Conservation (phyloP, 371 early-diverging fungal genomes). For the Chytridium lagenaria region DNA sequence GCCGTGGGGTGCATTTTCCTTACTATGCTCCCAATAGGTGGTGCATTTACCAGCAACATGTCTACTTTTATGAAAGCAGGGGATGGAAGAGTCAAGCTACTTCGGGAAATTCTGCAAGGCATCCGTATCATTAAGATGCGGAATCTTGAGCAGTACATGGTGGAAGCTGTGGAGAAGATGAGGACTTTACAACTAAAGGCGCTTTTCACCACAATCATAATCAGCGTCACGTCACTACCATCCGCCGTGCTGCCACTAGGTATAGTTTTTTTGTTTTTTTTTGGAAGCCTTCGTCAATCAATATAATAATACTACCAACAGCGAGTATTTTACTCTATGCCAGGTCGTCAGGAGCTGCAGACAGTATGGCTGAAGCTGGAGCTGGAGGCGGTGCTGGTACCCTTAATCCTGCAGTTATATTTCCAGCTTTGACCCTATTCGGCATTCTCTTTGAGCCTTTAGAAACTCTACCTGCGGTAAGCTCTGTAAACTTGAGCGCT, state of each 20-base stretch:
- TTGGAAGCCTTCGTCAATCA: too few species aligned
- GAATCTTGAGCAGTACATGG: constrained; percentile 23
- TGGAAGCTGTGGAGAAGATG: background rate
- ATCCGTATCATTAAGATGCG: constrained; percentile 44
- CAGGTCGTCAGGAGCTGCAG: background rate
- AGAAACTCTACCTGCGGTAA: constrained; percentile 30
- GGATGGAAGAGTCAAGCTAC: constrained; percentile 20
- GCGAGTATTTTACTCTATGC: background rate
- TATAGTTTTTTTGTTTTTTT: background rate
- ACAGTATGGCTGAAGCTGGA: background rate
- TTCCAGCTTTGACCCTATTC: constrained; percentile 30
- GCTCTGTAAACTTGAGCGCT: too few species aligned
- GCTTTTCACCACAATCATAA: background rate
- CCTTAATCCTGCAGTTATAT: constrained; percentile 21
- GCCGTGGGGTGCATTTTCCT: constrained; percentile 8
- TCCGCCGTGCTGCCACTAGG: background rate
- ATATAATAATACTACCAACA: too few species aligned
- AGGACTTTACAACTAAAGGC: background rate
- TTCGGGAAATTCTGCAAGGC: constrained; percentile 33
- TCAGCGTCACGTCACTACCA: background rate
- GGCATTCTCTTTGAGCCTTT: constrained; percentile 31
- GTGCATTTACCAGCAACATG: background rate
- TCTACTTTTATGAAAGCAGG: constrained; percentile 6
- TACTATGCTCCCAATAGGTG: background rate
- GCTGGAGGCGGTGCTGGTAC: background rate